These are phyloP conservation scores for Fusarium lateritium DNA, from an alignment of 2,329 filamentous ascomycete species.

Conservation along the genomic window DNA sequence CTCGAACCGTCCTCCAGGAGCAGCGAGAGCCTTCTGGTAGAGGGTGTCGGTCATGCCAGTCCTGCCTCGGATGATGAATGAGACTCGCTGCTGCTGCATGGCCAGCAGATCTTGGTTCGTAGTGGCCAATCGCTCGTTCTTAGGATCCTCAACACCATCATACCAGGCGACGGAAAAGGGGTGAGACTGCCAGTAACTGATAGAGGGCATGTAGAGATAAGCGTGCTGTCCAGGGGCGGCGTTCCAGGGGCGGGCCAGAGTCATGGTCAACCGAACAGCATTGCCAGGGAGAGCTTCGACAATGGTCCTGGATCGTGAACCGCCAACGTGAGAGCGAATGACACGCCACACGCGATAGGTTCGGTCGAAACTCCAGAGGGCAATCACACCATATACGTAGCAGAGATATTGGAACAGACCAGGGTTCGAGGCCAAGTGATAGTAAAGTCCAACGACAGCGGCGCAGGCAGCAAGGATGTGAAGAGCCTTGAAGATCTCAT, in stretches of 20 bases:
- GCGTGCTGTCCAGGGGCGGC: conserved; percentile 84
- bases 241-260: conserved; percentile 81
- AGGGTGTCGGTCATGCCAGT: conserved; percentile 81
- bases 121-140: conserved; percentile 70
- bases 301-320: conserved; percentile 76
- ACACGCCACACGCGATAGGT: conserved; percentile 71
- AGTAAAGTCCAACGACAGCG: conserved; percentile 75
- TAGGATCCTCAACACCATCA: conserved; percentile 71
- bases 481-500: conserved; percentile 81
- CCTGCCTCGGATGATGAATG: conserved; percentile 79
- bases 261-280: conserved; percentile 80
- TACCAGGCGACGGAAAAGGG: conserved; percentile 87
- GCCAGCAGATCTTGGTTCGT: conserved; percentile 70
- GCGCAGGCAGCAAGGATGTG: conserved; percentile 76
- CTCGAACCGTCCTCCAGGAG: conserved; percentile 71
- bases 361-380: conserved; percentile 78
- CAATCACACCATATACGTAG: conserved; percentile 73
- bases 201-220: conserved; percentile 81
- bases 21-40: conserved; percentile 76
- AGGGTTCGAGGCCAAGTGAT: conserved; percentile 69
- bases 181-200: conserved; percentile 82
- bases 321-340: conserved; percentile 76
- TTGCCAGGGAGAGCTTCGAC: conserved; percentile 84
- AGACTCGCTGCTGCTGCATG: conserved; percentile 76
- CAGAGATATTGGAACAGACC: conserved; percentile 63